Conservation (phyloP, 2,329 filamentous ascomycete genomes). For the Colletotrichum tanaceti region DNA sequence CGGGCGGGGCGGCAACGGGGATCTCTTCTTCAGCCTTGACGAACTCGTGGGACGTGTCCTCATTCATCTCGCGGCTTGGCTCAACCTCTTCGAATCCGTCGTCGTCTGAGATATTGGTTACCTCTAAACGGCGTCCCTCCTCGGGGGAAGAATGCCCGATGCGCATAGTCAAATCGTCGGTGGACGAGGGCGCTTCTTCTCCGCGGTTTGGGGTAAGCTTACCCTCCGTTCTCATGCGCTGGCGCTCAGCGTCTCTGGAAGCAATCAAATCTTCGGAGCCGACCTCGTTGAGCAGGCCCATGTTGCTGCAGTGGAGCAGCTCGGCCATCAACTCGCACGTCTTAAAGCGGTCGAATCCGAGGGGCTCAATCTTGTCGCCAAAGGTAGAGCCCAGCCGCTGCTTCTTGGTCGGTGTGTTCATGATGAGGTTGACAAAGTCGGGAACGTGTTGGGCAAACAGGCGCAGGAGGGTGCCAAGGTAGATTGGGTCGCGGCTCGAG, state of each 20-base stretch:
- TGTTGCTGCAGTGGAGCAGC: conserved; percentile 96
- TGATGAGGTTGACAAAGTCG: conserved; percentile 91
- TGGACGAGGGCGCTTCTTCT: conserved; percentile 58
- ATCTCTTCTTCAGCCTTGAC: conserved; percentile 70
- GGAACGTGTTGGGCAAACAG: conserved; percentile 92
- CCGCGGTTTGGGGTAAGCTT: conserved; percentile 63
- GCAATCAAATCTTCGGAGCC: conserved; percentile 90
- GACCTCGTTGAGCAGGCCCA: conserved; percentile 92
- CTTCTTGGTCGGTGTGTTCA: conserved; percentile 79
- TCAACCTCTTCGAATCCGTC: conserved; percentile 95
- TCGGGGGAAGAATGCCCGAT: conserved; percentile 60
- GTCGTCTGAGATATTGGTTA: conserved; percentile 85
- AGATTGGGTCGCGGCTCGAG: conserved; percentile 91
- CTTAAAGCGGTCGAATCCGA: conserved; percentile 98
- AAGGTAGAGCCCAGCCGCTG: conserved; percentile 87
- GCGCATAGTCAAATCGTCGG: conserved; percentile 73
- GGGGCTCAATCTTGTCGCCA: conserved; percentile 88
- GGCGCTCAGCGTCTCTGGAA: conserved; percentile 82
- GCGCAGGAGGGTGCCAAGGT: conserved; percentile 88
- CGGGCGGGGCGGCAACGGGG: conserved; percentile 35
- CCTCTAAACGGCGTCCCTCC: conserved; percentile 78
- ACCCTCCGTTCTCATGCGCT: conserved; percentile 81
- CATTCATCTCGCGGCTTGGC: conserved; percentile 74
- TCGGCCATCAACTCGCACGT: conserved; percentile 99
- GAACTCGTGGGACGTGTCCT: conserved; percentile 77